Evolutionary conservation across 2,329 filamentous ascomycete species (phyloP).

Genomic region (Anthostomella pinea): DNA sequence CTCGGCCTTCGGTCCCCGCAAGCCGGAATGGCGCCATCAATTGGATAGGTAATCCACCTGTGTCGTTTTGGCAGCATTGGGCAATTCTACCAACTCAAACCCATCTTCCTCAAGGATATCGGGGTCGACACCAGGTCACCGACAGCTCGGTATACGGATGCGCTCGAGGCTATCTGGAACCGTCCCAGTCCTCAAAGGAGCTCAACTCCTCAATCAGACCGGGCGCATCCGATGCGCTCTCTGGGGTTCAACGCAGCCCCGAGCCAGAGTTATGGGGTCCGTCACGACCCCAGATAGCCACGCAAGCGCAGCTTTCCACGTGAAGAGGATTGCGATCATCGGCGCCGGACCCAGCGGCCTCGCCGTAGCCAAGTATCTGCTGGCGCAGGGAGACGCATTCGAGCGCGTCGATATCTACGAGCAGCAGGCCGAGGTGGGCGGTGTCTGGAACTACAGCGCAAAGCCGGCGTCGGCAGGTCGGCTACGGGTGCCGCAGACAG

Average conservation of each 20-base stretch:
- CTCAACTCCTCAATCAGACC: too few relatives aligned
- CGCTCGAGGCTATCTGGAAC: too few relatives aligned
- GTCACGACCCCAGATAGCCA: neutral
- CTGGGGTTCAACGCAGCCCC: neutral
- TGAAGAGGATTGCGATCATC: constrained; percentile 69
- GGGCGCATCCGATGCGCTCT: too few relatives aligned
- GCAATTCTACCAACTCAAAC: too few relatives aligned
- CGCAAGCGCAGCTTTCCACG: constrained; percentile 44
- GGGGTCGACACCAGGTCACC: too few relatives aligned
- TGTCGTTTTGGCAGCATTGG: constrained; percentile 3
- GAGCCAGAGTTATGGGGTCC: neutral
- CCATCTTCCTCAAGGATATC: too few relatives aligned
- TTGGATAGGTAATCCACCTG: constrained; percentile 6
- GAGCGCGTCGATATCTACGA: constrained; percentile 75
- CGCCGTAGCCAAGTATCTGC: constrained; percentile 75
- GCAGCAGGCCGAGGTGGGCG: constrained; percentile 72
- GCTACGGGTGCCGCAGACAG: constrained; percentile 65
- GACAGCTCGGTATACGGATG: too few relatives aligned
- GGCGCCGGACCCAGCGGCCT: constrained; percentile 81
- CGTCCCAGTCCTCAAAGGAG: too few relatives aligned
- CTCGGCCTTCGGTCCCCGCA: constrained; percentile 2
- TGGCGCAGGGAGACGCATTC: constrained; percentile 62
- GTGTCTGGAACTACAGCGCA: constrained; percentile 79
- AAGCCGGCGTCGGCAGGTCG: constrained; percentile 36
- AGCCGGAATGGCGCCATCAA: constrained; percentile 15